Evolutionary conservation across 345 rosid genomes (phyloP), one percentile per base, ranked within the genome.

Genomic region (Adansonia digitata): DNA sequence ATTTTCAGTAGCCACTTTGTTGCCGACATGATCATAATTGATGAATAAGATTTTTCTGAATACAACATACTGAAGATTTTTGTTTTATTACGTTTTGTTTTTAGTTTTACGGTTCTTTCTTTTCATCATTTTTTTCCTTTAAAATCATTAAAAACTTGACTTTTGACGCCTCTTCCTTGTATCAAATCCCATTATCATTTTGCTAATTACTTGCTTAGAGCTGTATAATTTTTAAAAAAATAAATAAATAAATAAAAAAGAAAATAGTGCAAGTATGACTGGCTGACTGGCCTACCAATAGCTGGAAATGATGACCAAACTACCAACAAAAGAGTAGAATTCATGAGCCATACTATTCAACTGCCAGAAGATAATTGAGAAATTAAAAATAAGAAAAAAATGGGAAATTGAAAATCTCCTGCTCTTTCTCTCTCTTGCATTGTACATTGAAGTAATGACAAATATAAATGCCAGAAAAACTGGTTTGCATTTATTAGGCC

Each of bases 291-390:
- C 84, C 85, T 71, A 81, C 77, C 81, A 15, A 34, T 76, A 77
- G 57, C 68, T 71, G 48, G 69, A 40, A 80, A 80, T 81, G 79
- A 78, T 84, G 89, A 83, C 82, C 83, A 75, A 81, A 82, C 89
- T 20, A 84, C 87, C 72, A 72, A 40, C 69, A 59, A 72, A 73
- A 72, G 66, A 31, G 62, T 72, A 63, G 74, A 79, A 73, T 63
- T 77, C 77, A 77, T 74, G 59, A 75, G 46, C 49, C 71, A 72
- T 71, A 2, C 17, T 18, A 40, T 29, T 64, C 61, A 77, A 51
- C 46, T 20, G 65, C 59, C 48, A 49, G 29, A 5, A 24, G 43
- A 48, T 60, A 31, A 74, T 15, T 11, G 34, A 20, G 24, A 24
- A 7, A 3, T 11, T 2, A 24, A 57, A 15, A 55, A 26, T 5